Conservation (phyloP, 768 basidiomycete species). For the Imleria badia region DNA sequence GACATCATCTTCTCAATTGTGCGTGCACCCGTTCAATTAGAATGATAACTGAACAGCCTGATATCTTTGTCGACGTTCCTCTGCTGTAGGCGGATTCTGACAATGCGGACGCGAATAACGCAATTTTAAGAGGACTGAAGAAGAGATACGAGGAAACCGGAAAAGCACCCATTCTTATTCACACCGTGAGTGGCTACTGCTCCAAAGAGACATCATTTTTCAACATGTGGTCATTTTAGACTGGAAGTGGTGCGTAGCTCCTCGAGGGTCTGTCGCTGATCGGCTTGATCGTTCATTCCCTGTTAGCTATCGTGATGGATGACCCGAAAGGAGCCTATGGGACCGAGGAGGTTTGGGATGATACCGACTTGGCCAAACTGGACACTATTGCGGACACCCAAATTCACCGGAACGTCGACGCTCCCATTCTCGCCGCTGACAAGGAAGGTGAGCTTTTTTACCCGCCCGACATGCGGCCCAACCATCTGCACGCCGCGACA, state of each 20-base stretch:
- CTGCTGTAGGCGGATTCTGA: slow-evolving; percentile 45
- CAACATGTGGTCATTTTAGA: slow-evolving; percentile 32
- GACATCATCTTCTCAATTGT: slow-evolving; percentile 47
- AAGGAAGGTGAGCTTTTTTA: slow-evolving; percentile 38
- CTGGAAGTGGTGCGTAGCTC: slow-evolving; percentile 44
- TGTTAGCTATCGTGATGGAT: slow-evolving; percentile 43
- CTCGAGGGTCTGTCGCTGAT: neutral
- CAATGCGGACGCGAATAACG: slow-evolving; percentile 41
- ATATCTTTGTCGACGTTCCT: neutral
- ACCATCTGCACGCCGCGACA: too few relatives aligned
- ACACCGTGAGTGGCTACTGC: slow-evolving; percentile 47
- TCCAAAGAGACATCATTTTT: neutral
- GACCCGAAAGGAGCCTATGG: slow-evolving; percentile 42
- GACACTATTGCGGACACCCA: slow-evolving; percentile 45
- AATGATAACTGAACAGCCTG: neutral
- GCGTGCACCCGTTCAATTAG: neutral
- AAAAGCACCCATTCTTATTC: slow-evolving; percentile 49
- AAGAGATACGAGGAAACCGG: slow-evolving; percentile 43
- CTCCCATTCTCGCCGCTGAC: slow-evolving; percentile 46
- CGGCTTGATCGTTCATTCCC: neutral
- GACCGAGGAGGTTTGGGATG: slow-evolving; percentile 45
- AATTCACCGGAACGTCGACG: slow-evolving; percentile 52
- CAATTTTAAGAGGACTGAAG: slow-evolving; percentile 54
- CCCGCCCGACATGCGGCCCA: neutral
- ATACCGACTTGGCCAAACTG: slow-evolving; percentile 46